A percentile compares a stretch with the other conserved stretches of the same genome.
phyloP scores from a whole-genome alignment of 1,284 basidiomycete genomes.

The Megacollybia platyphylla region DNA sequence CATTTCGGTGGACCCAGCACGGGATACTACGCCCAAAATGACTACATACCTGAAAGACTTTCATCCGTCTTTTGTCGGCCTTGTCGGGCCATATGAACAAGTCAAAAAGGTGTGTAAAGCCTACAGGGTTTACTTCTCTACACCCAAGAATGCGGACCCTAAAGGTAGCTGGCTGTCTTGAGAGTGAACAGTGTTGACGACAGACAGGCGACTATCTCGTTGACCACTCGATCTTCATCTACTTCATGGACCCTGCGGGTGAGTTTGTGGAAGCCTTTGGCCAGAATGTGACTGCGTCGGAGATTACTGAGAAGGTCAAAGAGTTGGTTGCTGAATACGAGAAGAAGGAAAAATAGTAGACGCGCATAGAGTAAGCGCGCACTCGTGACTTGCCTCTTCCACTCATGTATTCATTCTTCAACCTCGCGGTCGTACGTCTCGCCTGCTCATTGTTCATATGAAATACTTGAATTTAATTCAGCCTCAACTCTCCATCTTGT shows the following conservation, averaged over 20 bases:
- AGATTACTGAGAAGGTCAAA: conserved; percentile 52
- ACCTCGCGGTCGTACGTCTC: neutral
- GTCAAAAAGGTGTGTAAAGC: conserved; percentile 87
- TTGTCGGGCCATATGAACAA: conserved; percentile 75
- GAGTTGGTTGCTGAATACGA: conserved; percentile 50
- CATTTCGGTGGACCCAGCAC: conserved; percentile 91
- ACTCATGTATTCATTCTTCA: conserved; percentile 3
- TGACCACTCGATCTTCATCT: conserved; percentile 95
- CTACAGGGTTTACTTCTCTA: conserved; percentile 98
- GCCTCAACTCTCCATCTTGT: conserved; percentile 63
- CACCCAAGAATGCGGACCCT: conserved; percentile 82
- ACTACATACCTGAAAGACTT: conserved; percentile 68
- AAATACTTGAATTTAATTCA: conserved; percentile 11
- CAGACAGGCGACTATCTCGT: conserved; percentile 74
- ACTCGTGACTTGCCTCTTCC: no score
- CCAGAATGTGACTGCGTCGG: conserved; percentile 62
- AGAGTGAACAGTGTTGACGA: no score
- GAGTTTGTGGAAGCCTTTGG: conserved; percentile 97
- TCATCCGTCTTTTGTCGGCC: conserved; percentile 81
- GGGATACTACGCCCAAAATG: conserved; percentile 64
- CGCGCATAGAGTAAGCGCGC: no score
- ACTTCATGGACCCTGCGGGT: conserved; percentile 94
- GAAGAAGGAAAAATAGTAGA: neutral
- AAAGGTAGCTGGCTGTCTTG: conserved; percentile 21
- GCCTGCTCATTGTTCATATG: neutral